phyloP scores from a whole-genome alignment of 106 monocot species.

The Apostasia shenzhenica region DNA sequence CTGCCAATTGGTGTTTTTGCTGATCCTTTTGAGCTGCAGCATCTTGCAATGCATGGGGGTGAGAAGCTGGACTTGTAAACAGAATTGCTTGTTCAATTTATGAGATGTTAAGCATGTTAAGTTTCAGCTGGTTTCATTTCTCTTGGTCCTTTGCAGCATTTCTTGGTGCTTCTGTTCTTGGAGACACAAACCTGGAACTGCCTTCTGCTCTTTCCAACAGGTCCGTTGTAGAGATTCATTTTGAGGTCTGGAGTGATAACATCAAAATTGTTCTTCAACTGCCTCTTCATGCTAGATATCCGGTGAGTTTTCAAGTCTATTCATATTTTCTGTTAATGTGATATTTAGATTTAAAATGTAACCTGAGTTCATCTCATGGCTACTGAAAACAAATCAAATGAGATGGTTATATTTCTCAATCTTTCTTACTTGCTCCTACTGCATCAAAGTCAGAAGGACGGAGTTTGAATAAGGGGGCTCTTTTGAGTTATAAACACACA shows the following conservation, averaged over 20 bases:
- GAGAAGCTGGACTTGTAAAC: background rate
- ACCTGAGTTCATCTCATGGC: too few relatives aligned
- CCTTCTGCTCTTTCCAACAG: constrained; percentile 80
- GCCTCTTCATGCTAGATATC: constrained; percentile 93
- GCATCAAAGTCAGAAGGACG: too few relatives aligned
- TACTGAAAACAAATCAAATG: too few relatives aligned
- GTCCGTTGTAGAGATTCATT: constrained; percentile 70
- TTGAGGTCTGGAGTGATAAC: background rate
- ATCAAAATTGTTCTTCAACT: constrained; percentile 28
- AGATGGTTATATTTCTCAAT: too few relatives aligned
- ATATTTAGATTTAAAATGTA: background rate
- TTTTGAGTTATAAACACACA: too few relatives aligned
- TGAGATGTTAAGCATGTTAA: background rate
- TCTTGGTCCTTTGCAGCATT: constrained; percentile 40
- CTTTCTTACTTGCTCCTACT: too few relatives aligned
- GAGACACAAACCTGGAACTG: constrained; percentile 81
- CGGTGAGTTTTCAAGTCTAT: constrained; percentile 36
- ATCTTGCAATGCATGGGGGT: constrained; percentile 55
- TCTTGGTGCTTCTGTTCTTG: constrained; percentile 63
- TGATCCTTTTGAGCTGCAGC: constrained; percentile 84
- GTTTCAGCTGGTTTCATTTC: background rate
- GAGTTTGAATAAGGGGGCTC: too few relatives aligned
- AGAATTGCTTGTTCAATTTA: background rate
- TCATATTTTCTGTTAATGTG: background rate
- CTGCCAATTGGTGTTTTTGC: constrained; percentile 83